Base-by-base conservation (phyloP, 169 alveolate species). In the Cyclospora cayetanensis region DNA sequence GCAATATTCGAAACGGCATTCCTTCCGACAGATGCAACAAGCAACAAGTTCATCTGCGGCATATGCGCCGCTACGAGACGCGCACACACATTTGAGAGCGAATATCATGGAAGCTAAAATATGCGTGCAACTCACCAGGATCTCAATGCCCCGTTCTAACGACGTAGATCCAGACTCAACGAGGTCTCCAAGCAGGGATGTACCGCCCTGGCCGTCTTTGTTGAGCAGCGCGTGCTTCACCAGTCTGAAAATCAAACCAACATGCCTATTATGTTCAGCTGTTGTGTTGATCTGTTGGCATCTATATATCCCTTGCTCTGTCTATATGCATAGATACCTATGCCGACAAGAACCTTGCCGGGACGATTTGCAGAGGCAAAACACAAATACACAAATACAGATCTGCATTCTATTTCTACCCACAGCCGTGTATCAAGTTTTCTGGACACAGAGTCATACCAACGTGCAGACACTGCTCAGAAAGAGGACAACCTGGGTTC, bases 151-250 rank as follows among this genome's bases (percentile, higher is more conserved):
- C 12, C 72, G 4, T 7, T 79, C 74, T 25, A 79, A 12, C 27
- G 52, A 46, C 1, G 89, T 39, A 37, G 89, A 52, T 12, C 74
- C 85, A 7, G 85, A 39, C 29, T 35, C 85, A 35, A 74, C 41
- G 20, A 74, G 63, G 25, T 74, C 85, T 41, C 85, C 85, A 1
- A 74, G 20, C 25, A 74, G 39, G 18, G 85, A 74, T 22, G 85
- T 31, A 0, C 85, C 85, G 53, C 85, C 85, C 0, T 25, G 15
- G 37, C 85, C 85, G 41, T 42, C 85, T 31, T 35, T 50, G 74
- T 11, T 43, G 20, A 79, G 52, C 68, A 79, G 5, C 29, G 46
- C 89, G 11, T 35, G 65, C 53, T 79, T 43, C 15, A 50, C 89
- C 11, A 43, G 9, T 29, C 74, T 50, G 87, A 43, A 11, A 9